Conservation (phyloP, 2,329 filamentous ascomycete genomes). For the Zarea fungicola region DNA sequence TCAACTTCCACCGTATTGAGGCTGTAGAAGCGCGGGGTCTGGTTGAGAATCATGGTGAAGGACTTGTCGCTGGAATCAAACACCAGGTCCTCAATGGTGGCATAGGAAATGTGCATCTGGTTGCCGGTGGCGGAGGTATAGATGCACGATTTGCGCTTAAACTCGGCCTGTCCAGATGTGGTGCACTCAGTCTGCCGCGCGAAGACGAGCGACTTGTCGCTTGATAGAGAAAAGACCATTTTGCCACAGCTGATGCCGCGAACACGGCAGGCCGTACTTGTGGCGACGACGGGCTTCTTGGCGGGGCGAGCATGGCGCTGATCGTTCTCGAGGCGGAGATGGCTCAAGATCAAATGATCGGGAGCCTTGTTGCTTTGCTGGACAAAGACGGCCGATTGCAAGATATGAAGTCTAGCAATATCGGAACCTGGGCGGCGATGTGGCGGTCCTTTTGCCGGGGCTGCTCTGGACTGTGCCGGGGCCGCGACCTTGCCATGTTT, state of each 20-base stretch:
- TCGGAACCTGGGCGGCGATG: slow-evolving; percentile 4
- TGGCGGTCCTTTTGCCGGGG: background rate
- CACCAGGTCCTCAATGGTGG: slow-evolving; percentile 42
- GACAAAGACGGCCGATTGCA: slow-evolving; percentile 25
- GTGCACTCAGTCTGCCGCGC: slow-evolving; percentile 33
- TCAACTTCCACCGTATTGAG: slow-evolving; percentile 9
- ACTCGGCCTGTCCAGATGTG: slow-evolving; percentile 34
- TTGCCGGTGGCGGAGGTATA: slow-evolving; percentile 26
- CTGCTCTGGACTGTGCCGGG: background rate
- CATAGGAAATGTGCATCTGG: slow-evolving; percentile 44
- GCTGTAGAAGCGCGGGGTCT: slow-evolving; percentile 46
- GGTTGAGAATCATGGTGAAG: slow-evolving; percentile 46
- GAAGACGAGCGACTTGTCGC: slow-evolving; percentile 33
- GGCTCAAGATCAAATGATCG: slow-evolving; percentile 20
- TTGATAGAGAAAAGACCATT: slow-evolving; percentile 32
- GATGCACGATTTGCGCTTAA: slow-evolving; percentile 38
- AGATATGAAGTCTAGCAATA: slow-evolving; percentile 27
- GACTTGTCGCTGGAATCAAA: slow-evolving; percentile 29
- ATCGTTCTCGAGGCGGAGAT: slow-evolving; percentile 20
- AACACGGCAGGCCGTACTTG: slow-evolving; percentile 16
- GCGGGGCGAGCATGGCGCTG: slow-evolving; percentile 18
- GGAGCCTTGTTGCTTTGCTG: slow-evolving; percentile 29
- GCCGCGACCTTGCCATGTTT: slow-evolving; percentile 26
- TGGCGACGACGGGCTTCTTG: background rate
- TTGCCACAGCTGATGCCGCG: slow-evolving; percentile 40